phyloP scores from a whole-genome alignment of 2,329 filamentous ascomycete genomes.

The Triangularia setosa region DNA sequence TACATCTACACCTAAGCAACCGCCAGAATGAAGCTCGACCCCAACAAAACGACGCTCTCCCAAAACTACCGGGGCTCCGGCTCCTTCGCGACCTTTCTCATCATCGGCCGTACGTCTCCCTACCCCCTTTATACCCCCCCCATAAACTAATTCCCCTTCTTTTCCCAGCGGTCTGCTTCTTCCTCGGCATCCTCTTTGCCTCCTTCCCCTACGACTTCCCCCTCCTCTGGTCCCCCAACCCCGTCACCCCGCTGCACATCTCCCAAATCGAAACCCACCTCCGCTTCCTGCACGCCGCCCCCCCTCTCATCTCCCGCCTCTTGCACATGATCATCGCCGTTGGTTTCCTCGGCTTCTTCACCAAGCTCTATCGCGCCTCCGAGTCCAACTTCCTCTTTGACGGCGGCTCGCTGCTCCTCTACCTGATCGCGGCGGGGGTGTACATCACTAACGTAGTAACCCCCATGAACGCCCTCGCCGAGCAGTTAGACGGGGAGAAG shows the following conservation, averaged over 20 bases:
- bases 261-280: conserved; percentile 86
- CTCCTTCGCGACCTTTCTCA: conserved; percentile 94
- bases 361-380: conserved; percentile 89
- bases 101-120: conserved; percentile 76
- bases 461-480: conserved; percentile 76
- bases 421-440: conserved; percentile 83
- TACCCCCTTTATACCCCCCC: conserved; percentile 16
- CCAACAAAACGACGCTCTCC: conserved; percentile 53
- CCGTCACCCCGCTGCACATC: conserved; percentile 65
- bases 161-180: conserved; percentile 78
- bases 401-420: conserved; percentile 74
- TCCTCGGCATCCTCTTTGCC: conserved; percentile 96
- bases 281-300: conserved; percentile 84
- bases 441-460: conserved; percentile 97
- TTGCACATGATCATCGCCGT: conserved; percentile 89
- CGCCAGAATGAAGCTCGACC: conserved; percentile 1
- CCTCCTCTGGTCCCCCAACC: conserved; percentile 72
- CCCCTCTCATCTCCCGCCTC: conserved; percentile 86
- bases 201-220: conserved; percentile 94
- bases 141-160: conserved; percentile 9
- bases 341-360: conserved; percentile 81
- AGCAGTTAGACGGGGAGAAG: conserved; percentile 8
- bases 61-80: conserved; percentile 55
- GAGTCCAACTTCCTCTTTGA: conserved; percentile 96
- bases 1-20: no score